phyloP scores from a whole-genome alignment of 2,329 filamentous ascomycete species.

The Kalaharituber pfeilii region DNA sequence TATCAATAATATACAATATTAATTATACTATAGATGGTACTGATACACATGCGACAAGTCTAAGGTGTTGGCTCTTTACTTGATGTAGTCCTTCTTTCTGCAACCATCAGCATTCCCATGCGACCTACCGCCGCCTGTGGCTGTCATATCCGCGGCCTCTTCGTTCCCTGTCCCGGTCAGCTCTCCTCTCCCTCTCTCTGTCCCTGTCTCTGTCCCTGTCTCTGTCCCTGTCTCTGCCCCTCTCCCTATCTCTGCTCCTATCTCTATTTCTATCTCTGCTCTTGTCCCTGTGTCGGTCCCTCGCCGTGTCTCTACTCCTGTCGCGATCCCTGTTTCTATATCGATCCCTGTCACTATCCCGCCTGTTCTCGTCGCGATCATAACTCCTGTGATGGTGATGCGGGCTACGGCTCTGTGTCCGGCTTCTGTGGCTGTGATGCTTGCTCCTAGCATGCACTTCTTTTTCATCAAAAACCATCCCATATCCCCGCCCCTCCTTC shows the following conservation, averaged over 20 bases:
- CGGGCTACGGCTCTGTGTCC: conserved; percentile 26
- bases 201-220: too few species aligned
- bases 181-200: too few species aligned
- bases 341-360: conserved; percentile 24
- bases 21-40: neutral
- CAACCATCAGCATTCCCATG: neutral
- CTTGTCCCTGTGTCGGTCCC: conserved; percentile 6
- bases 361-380: conserved; percentile 19
- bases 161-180: too few species aligned
- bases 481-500: conserved; percentile 38
- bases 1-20: neutral
- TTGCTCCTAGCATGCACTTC: conserved; percentile 39
- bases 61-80: neutral
- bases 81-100: neutral
- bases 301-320: conserved; percentile 28
- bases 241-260: conserved; percentile 6
- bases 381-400: conserved; percentile 27
- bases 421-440: conserved; percentile 22
- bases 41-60: neutral
- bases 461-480: conserved; percentile 64
- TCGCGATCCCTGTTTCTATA: conserved; percentile 26
- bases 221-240: too few species aligned
- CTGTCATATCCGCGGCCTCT: neutral
- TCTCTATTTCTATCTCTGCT: conserved; percentile 3
- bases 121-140: neutral